Conservation (phyloP, 148 eudicot species). For the Vaccinium myrtillus region DNA sequence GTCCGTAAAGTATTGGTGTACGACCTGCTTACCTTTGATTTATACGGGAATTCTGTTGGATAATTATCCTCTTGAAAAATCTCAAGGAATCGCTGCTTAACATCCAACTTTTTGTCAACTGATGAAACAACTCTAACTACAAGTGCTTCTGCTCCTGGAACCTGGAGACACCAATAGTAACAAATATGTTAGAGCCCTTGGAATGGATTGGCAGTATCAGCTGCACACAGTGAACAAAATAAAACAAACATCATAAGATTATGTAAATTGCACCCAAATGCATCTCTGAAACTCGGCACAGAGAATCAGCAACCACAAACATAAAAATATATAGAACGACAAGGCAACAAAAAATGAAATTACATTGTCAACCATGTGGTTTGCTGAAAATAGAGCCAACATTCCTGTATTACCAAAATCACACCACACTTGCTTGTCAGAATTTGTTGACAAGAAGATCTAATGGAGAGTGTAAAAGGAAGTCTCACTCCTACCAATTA, state of each 20-base stretch:
- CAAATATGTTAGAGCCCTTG: constrained; percentile 1
- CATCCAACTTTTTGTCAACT: constrained; percentile 96
- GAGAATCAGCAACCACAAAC: not conserved
- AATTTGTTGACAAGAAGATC: not conserved
- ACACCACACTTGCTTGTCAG: not conserved
- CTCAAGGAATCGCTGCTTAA: constrained; percentile 85
- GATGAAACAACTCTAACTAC: constrained; percentile 96
- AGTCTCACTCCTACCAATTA: not conserved
- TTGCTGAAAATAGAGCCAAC: not conserved
- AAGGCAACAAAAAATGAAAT: not conserved
- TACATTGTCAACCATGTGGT: not conserved
- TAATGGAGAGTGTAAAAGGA: not conserved
- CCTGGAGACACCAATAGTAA: constrained; percentile 37
- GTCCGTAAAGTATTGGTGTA: not conserved
- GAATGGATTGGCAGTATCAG: not conserved
- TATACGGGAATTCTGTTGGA: constrained; percentile 80
- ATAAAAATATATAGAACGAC: not conserved
- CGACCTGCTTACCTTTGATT: constrained; percentile 70
- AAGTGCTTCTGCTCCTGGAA: constrained; percentile 92
- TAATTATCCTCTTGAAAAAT: constrained; percentile 85
- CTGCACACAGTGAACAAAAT: constrained; percentile 8
- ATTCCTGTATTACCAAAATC: not conserved
- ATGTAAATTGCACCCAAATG: not conserved
- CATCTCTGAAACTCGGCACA: not conserved
- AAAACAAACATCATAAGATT: not conserved